Conservation (phyloP, 2,329 filamentous ascomycete species). For the Pseudocercospora fijiensis region DNA sequence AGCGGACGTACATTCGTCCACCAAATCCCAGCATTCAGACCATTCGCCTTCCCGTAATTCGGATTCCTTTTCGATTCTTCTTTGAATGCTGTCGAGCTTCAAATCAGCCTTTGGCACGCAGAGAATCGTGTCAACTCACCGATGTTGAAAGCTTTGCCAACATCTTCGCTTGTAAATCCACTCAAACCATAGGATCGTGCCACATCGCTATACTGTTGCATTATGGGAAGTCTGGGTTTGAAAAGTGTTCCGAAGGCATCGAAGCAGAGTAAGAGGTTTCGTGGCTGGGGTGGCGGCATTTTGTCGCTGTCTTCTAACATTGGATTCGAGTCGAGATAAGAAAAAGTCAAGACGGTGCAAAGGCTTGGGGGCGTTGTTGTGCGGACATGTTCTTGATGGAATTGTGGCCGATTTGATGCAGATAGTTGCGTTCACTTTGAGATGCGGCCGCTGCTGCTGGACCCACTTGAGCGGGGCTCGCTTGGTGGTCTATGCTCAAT, state of each 20-base stretch:
- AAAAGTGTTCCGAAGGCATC: conserved; percentile 68
- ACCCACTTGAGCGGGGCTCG: not conserved
- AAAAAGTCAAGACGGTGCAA: not conserved
- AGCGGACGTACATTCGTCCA: conserved; percentile 63
- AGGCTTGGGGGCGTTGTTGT: not conserved
- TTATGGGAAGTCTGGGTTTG: conserved; percentile 51
- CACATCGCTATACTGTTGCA: conserved; percentile 55
- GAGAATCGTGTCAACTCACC: conserved; percentile 31
- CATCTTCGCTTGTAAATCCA: conserved; percentile 45
- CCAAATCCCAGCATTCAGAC: conserved; percentile 56
- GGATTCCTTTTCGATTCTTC: conserved; percentile 50
- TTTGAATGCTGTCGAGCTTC: conserved; percentile 47
- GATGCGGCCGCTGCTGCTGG: not conserved
- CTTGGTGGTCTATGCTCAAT: not conserved
- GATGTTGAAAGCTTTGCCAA: conserved; percentile 43
- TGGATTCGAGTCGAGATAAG: too few species aligned
- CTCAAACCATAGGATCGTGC: conserved; percentile 53
- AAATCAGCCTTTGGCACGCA: not conserved
- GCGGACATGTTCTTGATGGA: not conserved
- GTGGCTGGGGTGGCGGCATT: conserved; percentile 4
- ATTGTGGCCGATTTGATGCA: not conserved
- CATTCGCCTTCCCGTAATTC: conserved; percentile 58
- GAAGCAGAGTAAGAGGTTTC: conserved; percentile 59
- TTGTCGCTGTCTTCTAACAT: not conserved
- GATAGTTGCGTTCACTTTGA: not conserved